Evolutionary conservation across 345 rosid species (phyloP).

Genomic region (Melaleuca quinquenervia): DNA sequence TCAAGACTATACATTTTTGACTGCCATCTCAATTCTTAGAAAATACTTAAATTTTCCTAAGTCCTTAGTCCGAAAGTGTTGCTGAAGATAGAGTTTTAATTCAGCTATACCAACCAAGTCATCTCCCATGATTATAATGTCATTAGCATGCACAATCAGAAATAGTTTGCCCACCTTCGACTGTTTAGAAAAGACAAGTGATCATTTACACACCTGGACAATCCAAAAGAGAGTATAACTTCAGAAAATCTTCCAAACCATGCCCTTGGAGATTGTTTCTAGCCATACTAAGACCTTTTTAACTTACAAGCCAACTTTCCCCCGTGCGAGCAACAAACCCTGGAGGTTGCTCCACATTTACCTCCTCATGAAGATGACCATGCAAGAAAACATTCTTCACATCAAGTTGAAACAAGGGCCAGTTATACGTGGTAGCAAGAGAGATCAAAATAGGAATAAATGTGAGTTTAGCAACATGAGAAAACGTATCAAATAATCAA

Average conservation of each 20-base stretch:
- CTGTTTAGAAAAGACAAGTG: too few species aligned
- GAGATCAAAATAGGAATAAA: neutral
- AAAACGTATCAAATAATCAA: neutral
- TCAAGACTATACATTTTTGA: too few species aligned
- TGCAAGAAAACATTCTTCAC: neutral
- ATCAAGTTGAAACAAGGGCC: neutral
- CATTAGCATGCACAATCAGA: too few species aligned
- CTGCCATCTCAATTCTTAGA: too few species aligned
- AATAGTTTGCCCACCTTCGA: too few species aligned
- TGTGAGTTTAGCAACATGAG: neutral
- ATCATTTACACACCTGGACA: neutral
- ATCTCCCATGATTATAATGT: too few species aligned
- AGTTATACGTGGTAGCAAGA: neutral
- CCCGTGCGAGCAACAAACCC: neutral
- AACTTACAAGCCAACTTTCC: neutral
- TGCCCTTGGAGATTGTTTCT: neutral
- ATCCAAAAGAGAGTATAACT: neutral
- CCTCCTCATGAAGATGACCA: neutral
- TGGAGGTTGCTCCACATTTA: neutral
- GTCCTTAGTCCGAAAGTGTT: too few species aligned
- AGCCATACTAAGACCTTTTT: neutral
- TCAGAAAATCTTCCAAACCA: neutral
- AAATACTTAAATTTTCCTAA: too few species aligned
- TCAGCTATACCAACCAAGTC: too few species aligned
- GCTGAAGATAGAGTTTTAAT: too few species aligned